Base-by-base conservation (phyloP, 306 rosid genomes). In the Coriaria nepalensis region DNA sequence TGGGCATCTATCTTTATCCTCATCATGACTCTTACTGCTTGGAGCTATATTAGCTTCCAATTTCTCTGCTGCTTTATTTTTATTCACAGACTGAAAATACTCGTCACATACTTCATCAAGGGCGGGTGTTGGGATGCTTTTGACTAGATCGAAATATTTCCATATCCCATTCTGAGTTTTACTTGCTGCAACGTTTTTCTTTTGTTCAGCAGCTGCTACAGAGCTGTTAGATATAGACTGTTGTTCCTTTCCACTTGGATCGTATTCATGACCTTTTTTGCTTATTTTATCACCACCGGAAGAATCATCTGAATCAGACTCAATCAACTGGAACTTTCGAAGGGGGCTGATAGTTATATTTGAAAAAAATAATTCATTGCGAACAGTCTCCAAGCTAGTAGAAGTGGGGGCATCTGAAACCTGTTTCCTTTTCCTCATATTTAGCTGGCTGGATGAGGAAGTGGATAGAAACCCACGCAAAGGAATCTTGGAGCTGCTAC, bases 401-500 rank as follows among this genome's bases (percentile, higher is more conserved):
- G 83, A 76, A 73, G 60, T 45, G 6, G 78, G 49, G 36, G 53
- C 39, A 52, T 68, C 78, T 9, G 57, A 69, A 55, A 33, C 45
- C 33, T 73, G 67, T 64, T 81, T 73, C 50, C 61, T 64, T 65
- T 66, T 68, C 53, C 57, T 74, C 52, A 45, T 55, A 35, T 67
- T 74, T 32, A 57, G 34, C 61, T 57, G 57, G 50, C 62, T 47
- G 20, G 74, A 63, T 33, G 69, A 45, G 44, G 57, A 55, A 43
- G 76, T 43, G 36, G 63, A 54, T 35, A 70, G 61, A 56, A 71
- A 63, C 55, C 86, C 80, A 52, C 41, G 73, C 73, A 88, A 66
- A 37, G 93, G 68, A 11, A 74, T 66, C 78, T 84, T 88, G 10
- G 97, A 84, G 61, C 77, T 79, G 55, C 93, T 78, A 57, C 83